Evolutionary conservation across 352 stramenopile genomes (phyloP), one percentile per base, ranked within the genome.

Genomic region (Globisporangium canariense): DNA sequence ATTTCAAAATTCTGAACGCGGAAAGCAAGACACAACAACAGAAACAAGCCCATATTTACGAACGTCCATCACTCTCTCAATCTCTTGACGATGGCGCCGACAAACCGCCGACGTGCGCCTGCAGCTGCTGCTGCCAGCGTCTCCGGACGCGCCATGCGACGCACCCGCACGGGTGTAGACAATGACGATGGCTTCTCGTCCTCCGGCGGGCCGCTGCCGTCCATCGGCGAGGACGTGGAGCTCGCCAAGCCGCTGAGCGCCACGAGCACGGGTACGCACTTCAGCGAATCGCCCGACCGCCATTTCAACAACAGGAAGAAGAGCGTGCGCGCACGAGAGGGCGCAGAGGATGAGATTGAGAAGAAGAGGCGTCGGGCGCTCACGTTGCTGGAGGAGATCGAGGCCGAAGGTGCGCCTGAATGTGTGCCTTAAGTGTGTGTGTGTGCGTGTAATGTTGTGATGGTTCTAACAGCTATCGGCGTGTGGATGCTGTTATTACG

Each of bases 191-290:
- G 30, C 52, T 16, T 69, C 64, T 58, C 52, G 18, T 45, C 52
- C 1, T 34, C 52, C 56, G 18, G 10, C n/a, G 67, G 62, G 10
- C 70, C 72, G 3, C 66, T 92, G 16, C 68, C 83, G 61, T 62
- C 75, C 32, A 90, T 92, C 51, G 73, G 73, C 8, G 83, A 92
- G 68, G 86, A 91, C 57, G 73, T 77, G 49, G 74, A 83, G 28
- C 73, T 83, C n/a, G 36, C 45, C 9, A 66, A 66, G 58, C 49
- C 69, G 32, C 55, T 77, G 32, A 72, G 64, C 36, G 52, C 59
- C 30, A 51, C 60, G 30, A 69, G 64, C 64, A 78, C 71, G 16
- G 62, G 62, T 22, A 71, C 53, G 36, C 67, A 75, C 63, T 70
- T 80, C 51, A 65, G 62, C 28, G 58, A 70, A 45, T 74, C 75